These are phyloP conservation scores for Globisporangium polare DNA, from an alignment of 352 stramenopile genomes.

Conservation along the genomic window DNA sequence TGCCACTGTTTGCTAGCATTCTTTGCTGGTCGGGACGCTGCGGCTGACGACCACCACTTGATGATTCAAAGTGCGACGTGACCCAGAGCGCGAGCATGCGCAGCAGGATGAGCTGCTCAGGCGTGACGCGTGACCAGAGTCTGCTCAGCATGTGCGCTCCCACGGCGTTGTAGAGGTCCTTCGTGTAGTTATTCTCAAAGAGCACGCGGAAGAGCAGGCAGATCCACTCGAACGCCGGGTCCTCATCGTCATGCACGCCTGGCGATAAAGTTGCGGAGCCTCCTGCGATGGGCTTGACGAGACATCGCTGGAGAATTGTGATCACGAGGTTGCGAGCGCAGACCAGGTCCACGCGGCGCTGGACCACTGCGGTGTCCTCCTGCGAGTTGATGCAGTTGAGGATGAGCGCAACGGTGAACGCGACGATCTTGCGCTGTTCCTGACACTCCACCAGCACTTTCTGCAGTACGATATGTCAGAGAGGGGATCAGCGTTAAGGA, in stretches of 20 bases:
- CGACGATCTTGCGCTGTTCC: constrained; percentile 69
- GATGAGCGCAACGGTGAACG: constrained; percentile 55
- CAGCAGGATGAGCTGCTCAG: constrained; percentile 75
- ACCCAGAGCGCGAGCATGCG: constrained; percentile 75
- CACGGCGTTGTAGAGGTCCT: constrained; percentile 68
- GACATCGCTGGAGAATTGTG: constrained; percentile 71
- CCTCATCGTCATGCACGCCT: constrained; percentile 30
- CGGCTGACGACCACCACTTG: neutral
- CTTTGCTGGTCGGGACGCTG: constrained; percentile 5
- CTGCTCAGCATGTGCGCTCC: constrained; percentile 72
- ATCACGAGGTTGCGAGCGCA: constrained; percentile 66
- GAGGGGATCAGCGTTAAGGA: no score
- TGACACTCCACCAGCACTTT: constrained; percentile 84
- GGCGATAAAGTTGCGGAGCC: neutral
- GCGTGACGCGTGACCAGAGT: constrained; percentile 77
- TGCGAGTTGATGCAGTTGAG: constrained; percentile 66
- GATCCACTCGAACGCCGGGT: constrained; percentile 81
- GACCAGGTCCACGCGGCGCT: constrained; percentile 51
- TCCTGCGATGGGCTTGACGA: constrained; percentile 28
- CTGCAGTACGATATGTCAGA: no score
- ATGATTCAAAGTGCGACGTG: constrained; percentile 16
- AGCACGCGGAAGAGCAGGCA: constrained; percentile 58
- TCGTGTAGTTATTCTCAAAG: constrained; percentile 41
- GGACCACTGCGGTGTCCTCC: constrained; percentile 14
- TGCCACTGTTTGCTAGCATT: constrained; percentile 13